These are phyloP conservation scores for Backusella westeae DNA, from an alignment of 192 early-diverging fungal species.

Conservation along the genomic window DNA sequence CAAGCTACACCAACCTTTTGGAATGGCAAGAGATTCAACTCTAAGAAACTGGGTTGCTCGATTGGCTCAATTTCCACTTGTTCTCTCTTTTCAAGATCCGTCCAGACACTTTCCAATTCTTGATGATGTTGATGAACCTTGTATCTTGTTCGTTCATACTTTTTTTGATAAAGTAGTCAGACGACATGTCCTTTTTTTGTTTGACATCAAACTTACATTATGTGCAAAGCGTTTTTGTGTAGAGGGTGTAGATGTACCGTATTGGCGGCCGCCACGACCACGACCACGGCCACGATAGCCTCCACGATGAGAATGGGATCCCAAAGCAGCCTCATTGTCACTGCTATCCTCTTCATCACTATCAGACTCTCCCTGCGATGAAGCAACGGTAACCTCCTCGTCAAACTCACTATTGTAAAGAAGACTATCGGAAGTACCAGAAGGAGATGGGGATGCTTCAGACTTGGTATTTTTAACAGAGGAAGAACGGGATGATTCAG, in stretches of 20 bases:
- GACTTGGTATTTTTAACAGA: too few species aligned
- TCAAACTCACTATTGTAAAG: neutral
- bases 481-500: too few species aligned
- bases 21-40: conserved; percentile 81
- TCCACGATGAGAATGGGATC: neutral
- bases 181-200: neutral
- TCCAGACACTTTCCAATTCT: conserved; percentile 63
- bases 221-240: neutral
- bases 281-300: neutral
- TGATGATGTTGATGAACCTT: conserved; percentile 47
- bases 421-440: neutral
- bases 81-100: conserved; percentile 42
- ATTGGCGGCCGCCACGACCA: neutral
- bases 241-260: neutral
- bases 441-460: neutral
- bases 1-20: conserved; percentile 84
- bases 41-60: conserved; percentile 67
- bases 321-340: neutral
- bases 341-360: neutral
- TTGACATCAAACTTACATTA: neutral
- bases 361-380: neutral
- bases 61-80: conserved; percentile 31
- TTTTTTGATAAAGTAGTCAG: neutral
- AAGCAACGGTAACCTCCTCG: neutral
- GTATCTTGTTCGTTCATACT: conserved; percentile 39